A percentile compares a stretch with the other conserved stretches of the same genome.
Evolutionary conservation across 2,329 filamentous ascomycete genomes (phyloP).

Genomic region (Ceratocystis eucalypticola): DNA sequence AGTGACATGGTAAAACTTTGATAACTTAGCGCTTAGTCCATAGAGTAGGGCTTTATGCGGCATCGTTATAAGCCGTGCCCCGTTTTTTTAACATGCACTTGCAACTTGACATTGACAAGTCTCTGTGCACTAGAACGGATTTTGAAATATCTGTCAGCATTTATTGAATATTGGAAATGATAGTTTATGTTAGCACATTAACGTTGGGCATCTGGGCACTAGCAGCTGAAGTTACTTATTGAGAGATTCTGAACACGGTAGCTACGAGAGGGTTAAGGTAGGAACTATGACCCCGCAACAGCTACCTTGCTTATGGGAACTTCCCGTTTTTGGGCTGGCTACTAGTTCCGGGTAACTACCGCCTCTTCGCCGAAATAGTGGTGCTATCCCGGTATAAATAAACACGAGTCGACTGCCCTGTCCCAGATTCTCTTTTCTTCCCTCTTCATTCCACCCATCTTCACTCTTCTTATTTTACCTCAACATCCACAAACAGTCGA

Average conservation of each 20-base stretch:
- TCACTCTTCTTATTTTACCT: not conserved
- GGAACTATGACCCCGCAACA: not conserved
- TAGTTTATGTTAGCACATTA: not conserved
- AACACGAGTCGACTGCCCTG: not conserved
- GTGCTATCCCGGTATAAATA: slow-evolving; percentile 4
- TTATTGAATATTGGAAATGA: not conserved
- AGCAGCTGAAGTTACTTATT: not conserved
- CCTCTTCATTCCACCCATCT: not conserved
- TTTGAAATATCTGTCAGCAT: not conserved
- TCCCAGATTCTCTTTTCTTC: not conserved
- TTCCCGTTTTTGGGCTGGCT: not conserved
- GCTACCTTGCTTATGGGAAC: not conserved
- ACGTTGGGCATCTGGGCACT: not conserved
- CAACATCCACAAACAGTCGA: not conserved
- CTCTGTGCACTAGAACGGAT: not conserved
- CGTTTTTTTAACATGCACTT: not conserved
- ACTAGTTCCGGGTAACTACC: not conserved
- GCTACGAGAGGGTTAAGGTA: not conserved
- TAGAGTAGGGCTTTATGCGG: not conserved
- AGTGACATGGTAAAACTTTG: not conserved
- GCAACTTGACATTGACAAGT: not conserved
- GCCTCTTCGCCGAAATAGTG: not conserved
- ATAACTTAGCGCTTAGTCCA: not conserved
- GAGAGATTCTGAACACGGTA: not conserved
- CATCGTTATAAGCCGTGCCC: not conserved